These are phyloP conservation scores for Fusarium sp. DNA, from an alignment of 2,329 filamentous ascomycete species.

Conservation along the genomic window DNA sequence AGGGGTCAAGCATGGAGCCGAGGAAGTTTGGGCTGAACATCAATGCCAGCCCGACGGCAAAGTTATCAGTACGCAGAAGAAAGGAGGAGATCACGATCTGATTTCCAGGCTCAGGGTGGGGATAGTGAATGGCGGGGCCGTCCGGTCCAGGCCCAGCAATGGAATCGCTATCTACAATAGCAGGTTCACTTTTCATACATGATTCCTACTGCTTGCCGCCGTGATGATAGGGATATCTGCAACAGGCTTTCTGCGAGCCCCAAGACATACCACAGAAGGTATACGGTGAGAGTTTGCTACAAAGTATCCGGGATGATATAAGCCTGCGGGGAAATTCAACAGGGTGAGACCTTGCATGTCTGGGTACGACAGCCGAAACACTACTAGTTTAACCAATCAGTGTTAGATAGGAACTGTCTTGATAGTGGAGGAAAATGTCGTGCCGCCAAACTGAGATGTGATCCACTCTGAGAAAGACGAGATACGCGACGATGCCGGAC, in stretches of 20 bases:
- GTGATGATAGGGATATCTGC: no score
- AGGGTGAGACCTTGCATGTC: no score
- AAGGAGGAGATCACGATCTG: slow-evolving; percentile 6
- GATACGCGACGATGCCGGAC: neutral
- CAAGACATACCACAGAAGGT: no score
- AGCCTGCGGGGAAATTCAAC: no score
- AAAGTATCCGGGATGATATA: no score
- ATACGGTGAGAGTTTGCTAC: no score
- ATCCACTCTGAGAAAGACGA: neutral
- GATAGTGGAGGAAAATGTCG: neutral
- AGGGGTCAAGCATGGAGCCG: neutral
- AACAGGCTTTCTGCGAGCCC: no score
- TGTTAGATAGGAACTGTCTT: no score
- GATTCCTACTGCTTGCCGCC: no score
- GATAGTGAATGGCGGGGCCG: neutral
- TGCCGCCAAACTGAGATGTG: neutral
- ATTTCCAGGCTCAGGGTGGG: neutral
- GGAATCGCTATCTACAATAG: neutral
- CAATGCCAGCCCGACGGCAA: slow-evolving; percentile 1
- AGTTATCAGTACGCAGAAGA: neutral
- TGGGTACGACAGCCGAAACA: neutral
- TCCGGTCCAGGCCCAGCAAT: neutral
- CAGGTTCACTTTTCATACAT: neutral
- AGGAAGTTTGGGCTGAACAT: slow-evolving; percentile 1
- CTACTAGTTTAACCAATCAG: no score